Base-by-base conservation (phyloP, 352 stramenopile genomes). In the Pythium angustatum region DNA sequence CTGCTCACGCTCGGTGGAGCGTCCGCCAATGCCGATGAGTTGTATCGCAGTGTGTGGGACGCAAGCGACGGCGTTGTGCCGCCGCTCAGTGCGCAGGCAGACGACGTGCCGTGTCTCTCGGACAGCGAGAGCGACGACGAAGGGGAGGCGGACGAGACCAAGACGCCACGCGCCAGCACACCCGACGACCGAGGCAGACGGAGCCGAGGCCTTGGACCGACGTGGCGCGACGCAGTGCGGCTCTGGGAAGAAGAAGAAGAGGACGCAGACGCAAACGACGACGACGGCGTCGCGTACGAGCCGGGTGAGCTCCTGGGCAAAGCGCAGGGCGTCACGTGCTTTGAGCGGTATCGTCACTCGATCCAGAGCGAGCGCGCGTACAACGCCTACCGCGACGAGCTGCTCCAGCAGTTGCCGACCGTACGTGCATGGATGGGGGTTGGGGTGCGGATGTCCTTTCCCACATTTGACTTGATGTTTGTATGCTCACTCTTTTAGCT, bases 61-160 rank as follows among this genome's bases (percentile, higher is more conserved):
- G 59, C 83, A 10, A 66, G 45, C 7, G 61, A 67, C 10, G 64
- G 52, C 12, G 64, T 66, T 12, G 74, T 83, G 10, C 81, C 81
- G 2, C 33, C 44, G 17, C 58, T 90, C 17, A 72, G 69, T 21
- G 36, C 53, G 44, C 12, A 59, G n/a, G 43, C 73, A 0, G 73
- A 78, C 44, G 73, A 85, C 50, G 72, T 93, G 8, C 69, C 78
- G 10, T 73, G 54, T 62, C 71, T 93, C 38, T 91, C 82, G 5
- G 84, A 93, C 57, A 93, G 84, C 50, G 84, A 93, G 38, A 93
- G 82, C 62, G 84, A 93, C 34, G 76, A 86, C 2, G 80, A 87
- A 4, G 71, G 71, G 2, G 50, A 68, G n/a, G n/a, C n/a, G n/a
- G n/a, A n/a, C n/a, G n/a, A n/a, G n/a, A n/a, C n/a, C n/a, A n/a